These are phyloP conservation scores for Tolypocladium guangdongense DNA, from an alignment of 2,329 filamentous ascomycete species.

Conservation along the genomic window DNA sequence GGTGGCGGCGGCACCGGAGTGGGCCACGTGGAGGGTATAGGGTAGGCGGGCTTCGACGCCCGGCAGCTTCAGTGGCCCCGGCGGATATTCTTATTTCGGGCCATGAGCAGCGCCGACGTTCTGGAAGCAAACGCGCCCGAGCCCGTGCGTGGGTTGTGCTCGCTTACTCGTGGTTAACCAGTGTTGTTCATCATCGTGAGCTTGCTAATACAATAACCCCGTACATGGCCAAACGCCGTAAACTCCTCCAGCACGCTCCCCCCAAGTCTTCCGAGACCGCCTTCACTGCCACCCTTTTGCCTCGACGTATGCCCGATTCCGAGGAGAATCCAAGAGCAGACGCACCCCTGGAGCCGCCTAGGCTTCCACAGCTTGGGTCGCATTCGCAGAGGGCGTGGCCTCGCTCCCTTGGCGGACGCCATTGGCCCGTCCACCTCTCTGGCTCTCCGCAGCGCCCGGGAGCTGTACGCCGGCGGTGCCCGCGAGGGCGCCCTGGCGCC, in stretches of 20 bases:
- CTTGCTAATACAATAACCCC: too few species aligned
- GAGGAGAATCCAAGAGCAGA: not conserved
- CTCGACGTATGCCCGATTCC: not conserved
- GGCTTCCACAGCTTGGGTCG: constrained; percentile 1
- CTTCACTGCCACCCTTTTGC: not conserved
- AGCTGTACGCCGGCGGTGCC: constrained; percentile 35
- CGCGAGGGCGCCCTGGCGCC: constrained; percentile 43
- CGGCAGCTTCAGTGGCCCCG: too few species aligned
- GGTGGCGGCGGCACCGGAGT: not conserved
- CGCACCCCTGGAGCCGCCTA: not conserved
- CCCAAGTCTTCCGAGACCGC: not conserved
- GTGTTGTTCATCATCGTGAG: too few species aligned
- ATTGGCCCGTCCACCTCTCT: constrained; percentile 14
- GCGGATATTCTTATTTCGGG: too few species aligned
- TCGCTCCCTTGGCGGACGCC: constrained; percentile 6
- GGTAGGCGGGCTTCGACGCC: not conserved
- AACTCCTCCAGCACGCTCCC: not conserved
- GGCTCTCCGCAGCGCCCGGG: constrained; percentile 18
- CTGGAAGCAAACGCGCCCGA: too few species aligned
- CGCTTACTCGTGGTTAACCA: too few species aligned
- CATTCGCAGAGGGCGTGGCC: constrained; percentile 1
- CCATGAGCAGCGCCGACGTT: too few species aligned
- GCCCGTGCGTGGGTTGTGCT: too few species aligned
- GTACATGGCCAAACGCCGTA: not conserved
- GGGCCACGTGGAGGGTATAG: not conserved